Conservation (phyloP, 345 rosid species). For the Adansonia digitata region DNA sequence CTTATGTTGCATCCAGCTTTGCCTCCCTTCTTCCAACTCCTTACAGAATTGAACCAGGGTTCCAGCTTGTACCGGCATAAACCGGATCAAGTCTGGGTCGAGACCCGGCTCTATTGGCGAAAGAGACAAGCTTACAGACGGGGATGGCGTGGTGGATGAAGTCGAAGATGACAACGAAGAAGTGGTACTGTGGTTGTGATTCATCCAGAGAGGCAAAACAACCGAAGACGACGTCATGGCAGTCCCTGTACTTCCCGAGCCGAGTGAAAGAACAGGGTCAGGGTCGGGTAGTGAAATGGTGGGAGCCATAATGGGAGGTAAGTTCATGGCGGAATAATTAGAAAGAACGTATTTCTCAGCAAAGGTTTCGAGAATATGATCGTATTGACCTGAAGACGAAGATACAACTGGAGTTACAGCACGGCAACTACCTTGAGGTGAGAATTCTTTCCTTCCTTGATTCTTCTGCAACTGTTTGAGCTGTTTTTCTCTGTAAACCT, state of each 20-base stretch:
- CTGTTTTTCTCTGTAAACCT: conserved; percentile 49
- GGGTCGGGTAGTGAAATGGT: too few species aligned
- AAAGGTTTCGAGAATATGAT: conserved; percentile 41
- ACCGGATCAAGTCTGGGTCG: conserved; percentile 1
- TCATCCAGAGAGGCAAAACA: neutral
- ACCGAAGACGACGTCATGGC: neutral
- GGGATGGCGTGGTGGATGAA: conserved; percentile 12
- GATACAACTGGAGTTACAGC: neutral
- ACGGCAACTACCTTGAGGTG: conserved; percentile 1
- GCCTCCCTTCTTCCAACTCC: conserved; percentile 26
- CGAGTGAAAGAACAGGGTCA: conserved; percentile 28
- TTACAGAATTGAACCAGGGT: conserved; percentile 15
- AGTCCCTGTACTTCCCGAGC: conserved; percentile 2
- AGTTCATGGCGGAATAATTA: neutral
- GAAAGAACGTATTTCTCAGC: conserved; percentile 40
- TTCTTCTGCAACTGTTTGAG: conserved; percentile 33
- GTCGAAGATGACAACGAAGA: conserved; percentile 16
- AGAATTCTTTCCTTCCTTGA: conserved; percentile 13
- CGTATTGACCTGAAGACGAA: conserved; percentile 22
- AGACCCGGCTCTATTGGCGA: conserved; percentile 7
- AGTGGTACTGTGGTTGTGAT: neutral
- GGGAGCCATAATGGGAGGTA: too few species aligned
- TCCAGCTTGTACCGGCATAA: conserved; percentile 11
- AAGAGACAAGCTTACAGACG: conserved; percentile 5
- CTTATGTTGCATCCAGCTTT: conserved; percentile 28